These are phyloP conservation scores for Exutisphaerella laricina DNA, from an alignment of 2,329 filamentous ascomycete genomes.

Conservation along the genomic window DNA sequence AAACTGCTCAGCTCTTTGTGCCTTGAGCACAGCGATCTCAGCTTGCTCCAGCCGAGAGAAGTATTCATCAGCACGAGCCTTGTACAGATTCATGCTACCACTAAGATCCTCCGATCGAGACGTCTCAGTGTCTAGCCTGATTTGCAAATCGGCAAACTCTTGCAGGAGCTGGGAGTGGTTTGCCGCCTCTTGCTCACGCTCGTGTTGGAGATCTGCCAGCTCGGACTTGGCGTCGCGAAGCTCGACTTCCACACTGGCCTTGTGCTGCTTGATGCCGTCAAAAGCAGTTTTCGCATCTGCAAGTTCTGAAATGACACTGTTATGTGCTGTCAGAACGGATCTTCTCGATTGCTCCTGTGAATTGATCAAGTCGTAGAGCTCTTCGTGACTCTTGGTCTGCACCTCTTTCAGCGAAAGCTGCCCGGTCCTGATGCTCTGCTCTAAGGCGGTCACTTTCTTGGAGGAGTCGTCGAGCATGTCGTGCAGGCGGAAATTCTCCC, in stretches of 20 bases:
- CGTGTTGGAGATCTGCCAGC: slow-evolving; percentile 69
- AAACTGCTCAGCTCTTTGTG: slow-evolving; percentile 85
- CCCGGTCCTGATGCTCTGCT: slow-evolving; percentile 78
- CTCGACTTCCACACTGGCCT: slow-evolving; percentile 75
- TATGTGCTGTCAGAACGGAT: slow-evolving; percentile 75
- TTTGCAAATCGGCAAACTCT: slow-evolving; percentile 90
- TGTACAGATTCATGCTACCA: slow-evolving; percentile 82
- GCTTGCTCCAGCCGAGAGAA: slow-evolving; percentile 96
- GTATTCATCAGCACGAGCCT: slow-evolving; percentile 88
- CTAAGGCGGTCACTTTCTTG: slow-evolving; percentile 84
- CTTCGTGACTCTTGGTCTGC: slow-evolving; percentile 88
- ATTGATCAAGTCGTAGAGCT: slow-evolving; percentile 86
- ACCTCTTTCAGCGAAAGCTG: slow-evolving; percentile 86
- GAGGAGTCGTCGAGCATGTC: slow-evolving; percentile 91
- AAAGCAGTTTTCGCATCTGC: slow-evolving; percentile 81
- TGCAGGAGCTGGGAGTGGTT: slow-evolving; percentile 83
- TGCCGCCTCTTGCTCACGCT: slow-evolving; percentile 80
- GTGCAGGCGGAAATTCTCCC: slow-evolving; percentile 84
- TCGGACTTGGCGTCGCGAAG: slow-evolving; percentile 79
- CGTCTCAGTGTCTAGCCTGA: slow-evolving; percentile 80
- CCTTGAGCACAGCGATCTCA: slow-evolving; percentile 91
- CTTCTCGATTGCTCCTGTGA: slow-evolving; percentile 86
- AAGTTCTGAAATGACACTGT: slow-evolving; percentile 76
- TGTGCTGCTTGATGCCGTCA: slow-evolving; percentile 78
- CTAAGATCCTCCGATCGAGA: slow-evolving; percentile 79